Evolutionary conservation across 2,329 filamentous ascomycete genomes (phyloP).

Genomic region (Ceratocystis cubensis): DNA sequence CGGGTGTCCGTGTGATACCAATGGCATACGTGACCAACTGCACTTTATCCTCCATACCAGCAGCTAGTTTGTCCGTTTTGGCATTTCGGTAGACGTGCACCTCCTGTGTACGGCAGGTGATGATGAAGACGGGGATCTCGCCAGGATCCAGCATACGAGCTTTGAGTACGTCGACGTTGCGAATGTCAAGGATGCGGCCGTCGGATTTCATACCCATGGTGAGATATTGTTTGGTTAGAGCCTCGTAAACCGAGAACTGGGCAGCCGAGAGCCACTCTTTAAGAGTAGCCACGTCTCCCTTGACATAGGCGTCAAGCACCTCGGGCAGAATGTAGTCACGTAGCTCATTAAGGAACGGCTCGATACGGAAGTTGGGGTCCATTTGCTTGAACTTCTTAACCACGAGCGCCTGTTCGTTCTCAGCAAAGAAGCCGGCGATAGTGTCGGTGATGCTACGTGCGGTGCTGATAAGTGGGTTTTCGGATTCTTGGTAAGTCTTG

Average conservation of each 20-base stretch:
- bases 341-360: slow-evolving; percentile 88
- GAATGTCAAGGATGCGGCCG: slow-evolving; percentile 86
- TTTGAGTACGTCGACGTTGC: slow-evolving; percentile 77
- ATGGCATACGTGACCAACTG: slow-evolving; percentile 98
- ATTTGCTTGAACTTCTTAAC: slow-evolving; percentile 97
- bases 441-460: slow-evolving; percentile 88
- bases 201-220: slow-evolving; percentile 88
- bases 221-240: slow-evolving; percentile 92
- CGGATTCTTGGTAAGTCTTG: slow-evolving; percentile 83
- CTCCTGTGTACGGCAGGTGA: slow-evolving; percentile 92
- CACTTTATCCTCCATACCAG: slow-evolving; percentile 97
- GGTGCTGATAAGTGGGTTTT: slow-evolving; percentile 88
- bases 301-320: slow-evolving; percentile 94
- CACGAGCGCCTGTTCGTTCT: slow-evolving; percentile 94
- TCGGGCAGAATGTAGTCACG: slow-evolving; percentile 96
- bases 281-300: slow-evolving; percentile 79
- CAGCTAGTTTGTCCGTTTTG: slow-evolving; percentile 78
- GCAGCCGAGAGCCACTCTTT: slow-evolving; percentile 94
- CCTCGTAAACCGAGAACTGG: slow-evolving; percentile 92
- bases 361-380: slow-evolving; percentile 87
- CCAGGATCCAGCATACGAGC: slow-evolving; percentile 73
- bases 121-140: slow-evolving; percentile 89
- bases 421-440: slow-evolving; percentile 89
- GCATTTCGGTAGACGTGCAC: slow-evolving; percentile 92
- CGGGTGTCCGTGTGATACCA: slow-evolving; percentile 81